Evolutionary conservation across 2,329 filamentous ascomycete species (phyloP), one percentile per base, ranked within the genome.

Genomic region (Dichotomopilus funicola): DNA sequence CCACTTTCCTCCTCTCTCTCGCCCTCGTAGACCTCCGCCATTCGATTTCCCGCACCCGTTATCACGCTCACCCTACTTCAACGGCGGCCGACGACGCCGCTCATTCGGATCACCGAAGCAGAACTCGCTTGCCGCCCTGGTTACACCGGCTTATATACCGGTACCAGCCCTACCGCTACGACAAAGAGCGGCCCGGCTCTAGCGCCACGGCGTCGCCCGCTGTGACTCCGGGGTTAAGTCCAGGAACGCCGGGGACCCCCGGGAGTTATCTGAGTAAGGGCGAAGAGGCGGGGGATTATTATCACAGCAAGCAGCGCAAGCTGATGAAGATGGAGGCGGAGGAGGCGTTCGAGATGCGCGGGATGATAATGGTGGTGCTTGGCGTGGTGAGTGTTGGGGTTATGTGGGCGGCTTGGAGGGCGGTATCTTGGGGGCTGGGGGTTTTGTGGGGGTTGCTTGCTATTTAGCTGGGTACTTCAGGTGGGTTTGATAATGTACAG

Each of bases 1-100:
- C 82, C 50, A 79, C 82, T 27, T 87, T 88, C 70, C 67, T 89
- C 43, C 46, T 87, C 60, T 87, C 85, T 1, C 78, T 88, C 46
- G 75, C 78, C 65, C 68, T 86, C 51, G 77, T 88, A 44, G 84
- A 88, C 71, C 71, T 77, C 50, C 75, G 75, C 56, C 73, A 82
- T 76, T 70, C 81, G 63, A 64, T 74, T 64, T 65, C 75, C 68
- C 75, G 83, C 69, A 72, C 71, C 51, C 70, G 70, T 57, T 67
- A 64, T 53, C 70, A 72, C 63, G 59, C 68, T 62, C 61, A 67
- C 49, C 8, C n/a, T n/a, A 5, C 9, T 10, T 8, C 37, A 6
- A 35, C 31, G 34, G 65, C 59, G 51, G 53, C 61, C 51, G 56
- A 65, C 35, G 19, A 27, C 57, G 58, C 38, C 63, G 63, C 52